Evolutionary conservation across 2,329 filamentous ascomycete genomes (phyloP).

Genomic region (Cryphonectria naterciae): DNA sequence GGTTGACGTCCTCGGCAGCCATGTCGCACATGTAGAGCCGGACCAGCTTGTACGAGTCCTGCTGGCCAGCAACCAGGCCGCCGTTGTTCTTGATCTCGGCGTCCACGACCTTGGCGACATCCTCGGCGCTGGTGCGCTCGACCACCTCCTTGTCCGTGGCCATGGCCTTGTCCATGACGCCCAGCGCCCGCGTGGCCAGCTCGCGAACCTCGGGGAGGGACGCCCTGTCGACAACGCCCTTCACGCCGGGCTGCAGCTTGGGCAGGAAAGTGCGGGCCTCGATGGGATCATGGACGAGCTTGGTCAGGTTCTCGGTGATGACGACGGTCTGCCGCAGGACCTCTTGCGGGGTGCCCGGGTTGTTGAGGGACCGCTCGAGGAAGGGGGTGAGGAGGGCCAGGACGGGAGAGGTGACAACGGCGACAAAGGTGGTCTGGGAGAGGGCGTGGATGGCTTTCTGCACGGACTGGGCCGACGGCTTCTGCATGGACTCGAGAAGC

Average conservation of each 20-base stretch:
- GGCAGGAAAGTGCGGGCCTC: slow-evolving; percentile 95
- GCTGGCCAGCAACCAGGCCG: slow-evolving; percentile 63
- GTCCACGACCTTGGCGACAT: slow-evolving; percentile 76
- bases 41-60: slow-evolving; percentile 68
- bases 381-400: slow-evolving; percentile 93
- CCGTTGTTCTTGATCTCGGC: slow-evolving; percentile 73
- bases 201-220: slow-evolving; percentile 95
- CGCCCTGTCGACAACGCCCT: slow-evolving; percentile 82
- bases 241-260: slow-evolving; percentile 91
- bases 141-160: slow-evolving; percentile 67
- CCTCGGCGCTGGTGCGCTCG: slow-evolving; percentile 69
- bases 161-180: slow-evolving; percentile 95
- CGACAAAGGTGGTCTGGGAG: slow-evolving; percentile 98
- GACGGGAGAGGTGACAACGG: slow-evolving; percentile 92
- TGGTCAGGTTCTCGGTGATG: slow-evolving; percentile 96
- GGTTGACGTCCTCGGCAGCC: slow-evolving; percentile 86
- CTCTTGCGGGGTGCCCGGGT: slow-evolving; percentile 87
- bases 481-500: slow-evolving; percentile 91
- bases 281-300: slow-evolving; percentile 92
- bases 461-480: slow-evolving; percentile 83
- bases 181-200: slow-evolving; percentile 78
- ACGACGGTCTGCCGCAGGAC: slow-evolving; percentile 94
- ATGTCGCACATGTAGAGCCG: slow-evolving; percentile 80
- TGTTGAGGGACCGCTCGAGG: slow-evolving; percentile 91
- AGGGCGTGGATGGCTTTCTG: slow-evolving; percentile 97